Evolutionary conservation across 2,329 filamentous ascomycete genomes (phyloP), one percentile per base, ranked within the genome.

Genomic region (Pseudogymnoascus sp.): DNA sequence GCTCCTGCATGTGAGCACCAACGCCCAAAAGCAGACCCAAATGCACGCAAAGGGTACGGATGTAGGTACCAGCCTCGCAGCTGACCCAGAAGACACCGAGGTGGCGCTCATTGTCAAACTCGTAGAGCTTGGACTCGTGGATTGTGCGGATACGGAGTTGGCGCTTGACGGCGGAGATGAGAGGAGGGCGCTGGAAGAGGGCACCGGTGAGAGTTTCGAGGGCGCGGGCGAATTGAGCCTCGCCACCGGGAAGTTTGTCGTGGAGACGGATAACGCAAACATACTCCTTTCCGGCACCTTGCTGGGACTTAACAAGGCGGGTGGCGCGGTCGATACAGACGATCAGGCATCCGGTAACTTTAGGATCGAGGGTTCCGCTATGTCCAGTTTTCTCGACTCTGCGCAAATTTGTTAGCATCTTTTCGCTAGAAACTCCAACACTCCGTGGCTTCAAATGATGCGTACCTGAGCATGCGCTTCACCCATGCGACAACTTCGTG

Each of bases 401-500:
- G 66, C 40, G 59, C 8, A 7, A 65, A 53, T 63, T n/a, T 65
- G 64, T 68, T 63, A 67, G 60, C 5, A 62, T 61, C 40, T 70
- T 37, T 68, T 63, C 64, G 37, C 56, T 12, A 4, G 38, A 7
- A n/a, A 16, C 59, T 16, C 18, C 37, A 60, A 31, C 62, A 28
- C 40, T 23, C 8, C 7, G 35, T 33, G 21, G 35, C 23, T 44
- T 44, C 11, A 47, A 53, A 25, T 40, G 14, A 16, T 28, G 73
- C 78, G 68, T 85, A 92, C 89, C 89, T 88, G 63, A 99, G 83
- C 73, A 97, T 97, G 72, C 93, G 88, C 88, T 99, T 99, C 71
- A 97, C 90, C 94, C 94, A 99, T 69, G 94, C 93, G 74, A 99
- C 94, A 69, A 99, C 94, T 82, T 99, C 94, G 84, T 99, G 94